These are phyloP conservation scores for Rubroboletus pulcherrimus DNA, from an alignment of 768 basidiomycete species.

Conservation along the genomic window DNA sequence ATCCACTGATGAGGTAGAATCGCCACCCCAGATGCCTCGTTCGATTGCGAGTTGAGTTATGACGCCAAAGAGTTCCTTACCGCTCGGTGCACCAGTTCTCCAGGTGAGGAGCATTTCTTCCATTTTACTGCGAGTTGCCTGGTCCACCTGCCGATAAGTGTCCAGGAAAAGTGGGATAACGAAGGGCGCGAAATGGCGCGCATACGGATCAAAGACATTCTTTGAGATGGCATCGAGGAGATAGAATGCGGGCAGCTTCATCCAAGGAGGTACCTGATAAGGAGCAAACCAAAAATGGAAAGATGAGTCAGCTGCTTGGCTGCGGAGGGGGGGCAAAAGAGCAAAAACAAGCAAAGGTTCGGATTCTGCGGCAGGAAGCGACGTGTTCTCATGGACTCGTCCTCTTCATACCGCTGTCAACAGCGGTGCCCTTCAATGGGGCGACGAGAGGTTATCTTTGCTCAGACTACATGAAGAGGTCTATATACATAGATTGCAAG, in stretches of 20 bases:
- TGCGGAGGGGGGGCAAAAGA: constrained; percentile 14
- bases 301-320: constrained; percentile 63
- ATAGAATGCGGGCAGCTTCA: constrained; percentile 93
- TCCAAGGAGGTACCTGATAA: constrained; percentile 76
- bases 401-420: constrained; percentile 31
- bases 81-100: constrained; percentile 79
- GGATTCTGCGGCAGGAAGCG: constrained; percentile 22
- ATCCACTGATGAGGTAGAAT: constrained; percentile 35
- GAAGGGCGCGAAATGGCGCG: constrained; percentile 75
- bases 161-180: constrained; percentile 83
- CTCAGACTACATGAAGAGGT: constrained; percentile 41
- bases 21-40: constrained; percentile 72
- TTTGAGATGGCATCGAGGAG: constrained; percentile 96
- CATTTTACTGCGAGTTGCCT: constrained; percentile 85
- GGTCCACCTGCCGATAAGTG: constrained; percentile 85
- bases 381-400: constrained; percentile 37
- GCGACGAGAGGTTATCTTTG: constrained; percentile 37
- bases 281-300: constrained; percentile 28
- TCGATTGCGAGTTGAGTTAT: constrained; percentile 82
- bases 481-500: constrained; percentile 43
- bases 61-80: constrained; percentile 81
- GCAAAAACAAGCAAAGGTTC: constrained; percentile 30
- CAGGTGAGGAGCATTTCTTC: constrained; percentile 97
- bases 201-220: constrained; percentile 92
- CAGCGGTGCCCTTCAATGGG: constrained; percentile 32